Evolutionary conservation across 1,284 basidiomycete genomes (phyloP).

Genomic region (Sporisorium sorghi): DNA sequence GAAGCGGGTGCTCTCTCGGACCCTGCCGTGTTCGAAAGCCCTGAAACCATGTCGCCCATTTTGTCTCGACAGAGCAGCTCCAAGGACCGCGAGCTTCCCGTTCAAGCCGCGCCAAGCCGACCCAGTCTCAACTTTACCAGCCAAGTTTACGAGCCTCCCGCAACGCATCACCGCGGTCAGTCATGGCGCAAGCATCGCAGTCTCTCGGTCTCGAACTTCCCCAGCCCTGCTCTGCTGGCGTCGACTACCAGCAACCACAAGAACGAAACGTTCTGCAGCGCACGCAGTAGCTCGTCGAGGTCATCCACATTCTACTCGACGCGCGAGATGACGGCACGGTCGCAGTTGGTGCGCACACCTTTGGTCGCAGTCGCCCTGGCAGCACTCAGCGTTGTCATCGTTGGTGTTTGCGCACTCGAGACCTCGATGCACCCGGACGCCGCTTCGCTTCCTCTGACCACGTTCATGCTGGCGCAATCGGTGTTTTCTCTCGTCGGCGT

Average conservation of each 20-base stretch:
- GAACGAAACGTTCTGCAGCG: not conserved
- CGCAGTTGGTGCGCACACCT: constrained; percentile 18
- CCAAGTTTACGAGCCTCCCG: constrained; percentile 34
- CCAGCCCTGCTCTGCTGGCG: constrained; percentile 5
- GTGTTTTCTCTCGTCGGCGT: constrained; percentile 43
- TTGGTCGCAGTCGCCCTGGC: constrained; percentile 45
- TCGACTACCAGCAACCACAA: not conserved
- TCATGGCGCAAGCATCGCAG: constrained; percentile 46
- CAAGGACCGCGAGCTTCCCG: constrained; percentile 18
- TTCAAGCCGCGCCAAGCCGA: not conserved
- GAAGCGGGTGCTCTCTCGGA: not conserved
- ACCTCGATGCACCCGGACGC: constrained; percentile 47
- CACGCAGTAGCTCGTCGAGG: constrained; percentile 3
- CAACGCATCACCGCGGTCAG: constrained; percentile 23
- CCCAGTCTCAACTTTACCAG: constrained; percentile 23
- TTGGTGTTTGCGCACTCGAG: constrained; percentile 45
- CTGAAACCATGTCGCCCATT: constrained; percentile 21
- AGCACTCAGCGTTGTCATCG: constrained; percentile 38
- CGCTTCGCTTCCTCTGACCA: constrained; percentile 46
- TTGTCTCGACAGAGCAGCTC: constrained; percentile 39
- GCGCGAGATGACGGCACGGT: constrained; percentile 12
- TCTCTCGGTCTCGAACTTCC: constrained; percentile 30
- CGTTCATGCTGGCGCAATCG: constrained; percentile 55
- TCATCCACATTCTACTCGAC: constrained; percentile 1
- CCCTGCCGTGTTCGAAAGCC: constrained; percentile 21